Percentiles rank a stretch among this genome's conserved stretches.
Evolutionary conservation across 2,329 filamentous ascomycete genomes (phyloP).

Genomic region (Apiospora sp.): DNA sequence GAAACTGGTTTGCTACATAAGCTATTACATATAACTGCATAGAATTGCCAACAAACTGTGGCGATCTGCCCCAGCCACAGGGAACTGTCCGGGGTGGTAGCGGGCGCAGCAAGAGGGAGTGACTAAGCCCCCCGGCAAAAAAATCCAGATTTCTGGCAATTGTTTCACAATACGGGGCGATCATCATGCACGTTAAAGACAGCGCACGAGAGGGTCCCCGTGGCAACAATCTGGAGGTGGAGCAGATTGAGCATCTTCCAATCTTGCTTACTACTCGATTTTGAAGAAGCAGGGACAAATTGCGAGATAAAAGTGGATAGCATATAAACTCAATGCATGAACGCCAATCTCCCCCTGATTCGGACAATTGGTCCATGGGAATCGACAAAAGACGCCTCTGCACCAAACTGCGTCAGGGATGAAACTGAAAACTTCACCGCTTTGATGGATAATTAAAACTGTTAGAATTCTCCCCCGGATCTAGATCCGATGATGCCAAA

Average conservation of each 20-base stretch:
- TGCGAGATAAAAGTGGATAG: not conserved
- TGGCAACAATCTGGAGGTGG: slow-evolving; percentile 6
- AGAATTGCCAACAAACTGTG: slow-evolving; percentile 1
- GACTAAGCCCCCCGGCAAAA: not conserved
- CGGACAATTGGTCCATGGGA: not conserved
- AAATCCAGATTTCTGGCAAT: not conserved
- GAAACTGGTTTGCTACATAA: slow-evolving; percentile 16
- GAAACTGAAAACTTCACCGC: not conserved
- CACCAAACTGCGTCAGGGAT: not conserved
- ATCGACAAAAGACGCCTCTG: not conserved
- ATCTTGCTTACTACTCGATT: not conserved
- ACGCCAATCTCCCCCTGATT: slow-evolving; percentile 1
- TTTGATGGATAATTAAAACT: too few species aligned
- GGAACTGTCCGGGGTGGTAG: not conserved
- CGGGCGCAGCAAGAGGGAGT: not conserved
- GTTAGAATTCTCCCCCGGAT: too few species aligned
- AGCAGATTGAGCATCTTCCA: not conserved
- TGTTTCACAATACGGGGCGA: slow-evolving; percentile 15
- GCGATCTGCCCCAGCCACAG: not conserved
- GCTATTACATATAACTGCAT: not conserved
- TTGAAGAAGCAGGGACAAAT: not conserved
- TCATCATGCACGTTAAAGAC: not conserved
- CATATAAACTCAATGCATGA: slow-evolving; percentile 10
- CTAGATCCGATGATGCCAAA: too few species aligned
- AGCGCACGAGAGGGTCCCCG: not conserved